A percentile compares a stretch with the other conserved stretches of the same genome.
Evolutionary conservation across 2,329 filamentous ascomycete species (phyloP).

Genomic region (Nakataea oryzae): DNA sequence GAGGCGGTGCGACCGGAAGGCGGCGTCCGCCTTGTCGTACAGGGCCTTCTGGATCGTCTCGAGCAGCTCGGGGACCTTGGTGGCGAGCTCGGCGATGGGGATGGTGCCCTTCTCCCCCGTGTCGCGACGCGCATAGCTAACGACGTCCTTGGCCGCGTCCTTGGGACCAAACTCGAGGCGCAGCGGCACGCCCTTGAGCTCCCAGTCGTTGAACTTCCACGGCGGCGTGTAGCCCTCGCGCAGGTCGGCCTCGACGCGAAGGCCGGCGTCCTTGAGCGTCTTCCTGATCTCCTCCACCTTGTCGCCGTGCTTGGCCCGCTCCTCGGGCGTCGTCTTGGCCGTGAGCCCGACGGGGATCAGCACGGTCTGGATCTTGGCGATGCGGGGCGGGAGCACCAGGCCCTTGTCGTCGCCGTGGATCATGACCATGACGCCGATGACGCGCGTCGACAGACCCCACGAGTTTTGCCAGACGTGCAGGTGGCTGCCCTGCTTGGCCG

Average conservation of each 20-base stretch:
- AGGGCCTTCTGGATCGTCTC: conserved; percentile 86
- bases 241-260: conserved; percentile 73
- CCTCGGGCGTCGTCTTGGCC: conserved; percentile 74
- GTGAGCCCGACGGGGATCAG: conserved; percentile 90
- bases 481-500: conserved; percentile 66
- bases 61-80: conserved; percentile 68
- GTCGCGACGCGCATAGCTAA: conserved; percentile 81
- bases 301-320: conserved; percentile 63
- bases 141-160: conserved; percentile 75
- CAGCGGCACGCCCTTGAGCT: conserved; percentile 88
- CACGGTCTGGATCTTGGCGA: conserved; percentile 76
- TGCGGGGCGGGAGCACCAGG: conserved; percentile 81
- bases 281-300: conserved; percentile 61
- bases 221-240: conserved; percentile 89
- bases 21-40: conserved; percentile 61
- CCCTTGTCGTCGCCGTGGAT: conserved; percentile 95
- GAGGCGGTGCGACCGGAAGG: conserved; percentile 73
- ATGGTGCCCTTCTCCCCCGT: conserved; percentile 75
- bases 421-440: conserved; percentile 98
- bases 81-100: conserved; percentile 61
- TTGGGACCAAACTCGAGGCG: conserved; percentile 94
- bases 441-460: conserved; percentile 94
- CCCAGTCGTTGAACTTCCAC: conserved; percentile 99
- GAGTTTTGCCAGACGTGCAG: conserved; percentile 97
- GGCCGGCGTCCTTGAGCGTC: conserved; percentile 58